These are phyloP conservation scores for Metarhizium brunneum DNA, from an alignment of 2,329 filamentous ascomycete genomes.

Conservation along the genomic window DNA sequence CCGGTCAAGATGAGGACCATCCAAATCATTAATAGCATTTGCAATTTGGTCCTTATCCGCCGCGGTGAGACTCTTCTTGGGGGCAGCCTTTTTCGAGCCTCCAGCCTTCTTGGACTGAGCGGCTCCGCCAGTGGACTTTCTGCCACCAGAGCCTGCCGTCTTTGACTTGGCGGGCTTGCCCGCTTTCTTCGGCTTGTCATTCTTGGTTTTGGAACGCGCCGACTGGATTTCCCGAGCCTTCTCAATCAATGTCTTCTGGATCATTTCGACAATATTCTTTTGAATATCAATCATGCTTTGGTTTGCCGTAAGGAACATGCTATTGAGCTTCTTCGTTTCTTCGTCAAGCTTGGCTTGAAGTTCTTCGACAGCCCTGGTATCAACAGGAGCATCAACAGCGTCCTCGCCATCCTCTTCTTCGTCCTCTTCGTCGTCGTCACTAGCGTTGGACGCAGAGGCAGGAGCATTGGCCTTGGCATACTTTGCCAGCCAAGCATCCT, in stretches of 20 bases:
- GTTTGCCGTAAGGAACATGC: conserved; percentile 42
- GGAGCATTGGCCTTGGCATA: conserved; percentile 50
- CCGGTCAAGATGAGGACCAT: conserved; percentile 65
- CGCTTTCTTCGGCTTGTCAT: conserved; percentile 51
- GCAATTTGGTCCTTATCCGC: conserved; percentile 89
- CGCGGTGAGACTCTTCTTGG: conserved; percentile 51
- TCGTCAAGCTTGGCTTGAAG: conserved; percentile 43
- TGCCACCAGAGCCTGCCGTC: conserved; percentile 22
- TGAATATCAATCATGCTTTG: conserved; percentile 45
- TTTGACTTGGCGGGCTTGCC: conserved; percentile 50
- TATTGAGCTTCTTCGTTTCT: conserved; percentile 49
- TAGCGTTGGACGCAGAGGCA: conserved; percentile 55
- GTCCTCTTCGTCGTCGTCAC: conserved; percentile 64
- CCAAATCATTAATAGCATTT: conserved; percentile 71
- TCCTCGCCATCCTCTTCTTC: conserved; percentile 48
- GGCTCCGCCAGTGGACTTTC: conserved; percentile 30
- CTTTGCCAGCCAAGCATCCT: conserved; percentile 70
- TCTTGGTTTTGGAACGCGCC: conserved; percentile 35
- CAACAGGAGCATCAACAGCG: conserved; percentile 31
- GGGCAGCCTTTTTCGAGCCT: conserved; percentile 33
- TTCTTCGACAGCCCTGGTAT: conserved; percentile 36
- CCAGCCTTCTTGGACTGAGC: conserved; percentile 24
- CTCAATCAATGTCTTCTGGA: conserved; percentile 64
- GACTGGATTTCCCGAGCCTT: conserved; percentile 57
- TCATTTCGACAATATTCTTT: conserved; percentile 51